Evolutionary conservation across 2,329 filamentous ascomycete genomes (phyloP), one percentile per base, ranked within the genome.

Genomic region (Trichoderma guizhouense): DNA sequence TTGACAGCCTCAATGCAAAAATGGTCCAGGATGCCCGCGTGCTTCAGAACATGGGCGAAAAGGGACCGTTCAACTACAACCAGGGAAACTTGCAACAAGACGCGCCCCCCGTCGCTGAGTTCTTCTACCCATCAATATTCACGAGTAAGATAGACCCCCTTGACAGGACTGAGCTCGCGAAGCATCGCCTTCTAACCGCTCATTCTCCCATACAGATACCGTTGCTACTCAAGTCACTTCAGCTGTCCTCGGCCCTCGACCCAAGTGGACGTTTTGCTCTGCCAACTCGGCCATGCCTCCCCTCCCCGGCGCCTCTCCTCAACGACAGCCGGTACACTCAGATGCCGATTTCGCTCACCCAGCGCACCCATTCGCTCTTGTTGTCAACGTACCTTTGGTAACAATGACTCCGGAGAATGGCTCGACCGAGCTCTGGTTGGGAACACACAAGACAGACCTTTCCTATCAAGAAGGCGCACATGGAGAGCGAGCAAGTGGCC

Each of bases 61-160:
- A 87, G 18, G 84, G 85, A 0, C 87, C 87, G 0, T 91, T 86
- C 81, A 91, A 91, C 74, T 90, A 90, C 76, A 90, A 90, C 75
- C 84, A 84, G 62, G 87, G 86, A 1, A 91, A 90, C 73, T 81
- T 90, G 39, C 88, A 91, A 73, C 89, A 91, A 76, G 88, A 90
- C 74, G 82, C 89, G 0, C 87, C 87, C 0, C 83, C 87, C 2
- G 83, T 85, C 0, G 78, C 80, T 0, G 78, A 86, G 57, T 85
- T 83, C 73, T 88, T 89, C 69, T 79, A 82, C 21, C 78, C 82
- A 1, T 80, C 80, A 5, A 86, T 90, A 30, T 89, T 90, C 71
- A 77, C 86, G 12, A 91, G 87, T 89, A 78, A 65, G 81, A 74
- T 3, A 11, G n/a, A 8, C 21, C 14, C 7, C 8, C 8, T 60